Evolutionary conservation across 108 stramenopile species (phyloP).

Genomic region (Epithemia pelagica): DNA sequence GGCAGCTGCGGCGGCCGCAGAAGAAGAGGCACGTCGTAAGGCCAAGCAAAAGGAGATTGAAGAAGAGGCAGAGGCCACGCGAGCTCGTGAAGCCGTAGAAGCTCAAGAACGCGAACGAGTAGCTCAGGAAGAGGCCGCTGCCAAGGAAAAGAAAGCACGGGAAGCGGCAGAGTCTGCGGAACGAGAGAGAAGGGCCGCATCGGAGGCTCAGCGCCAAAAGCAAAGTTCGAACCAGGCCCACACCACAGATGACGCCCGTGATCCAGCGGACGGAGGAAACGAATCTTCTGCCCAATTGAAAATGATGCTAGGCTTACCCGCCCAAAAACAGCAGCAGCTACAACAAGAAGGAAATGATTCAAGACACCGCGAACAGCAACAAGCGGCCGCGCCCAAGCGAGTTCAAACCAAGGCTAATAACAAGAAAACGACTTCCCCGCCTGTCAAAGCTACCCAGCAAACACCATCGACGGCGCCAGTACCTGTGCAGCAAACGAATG

Average conservation of each 20-base stretch:
- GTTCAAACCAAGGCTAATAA: constrained; percentile 6
- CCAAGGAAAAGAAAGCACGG: constrained; percentile 16
- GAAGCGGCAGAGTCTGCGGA: constrained; percentile 11
- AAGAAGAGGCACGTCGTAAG: constrained; percentile 11
- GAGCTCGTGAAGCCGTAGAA: constrained; percentile 7
- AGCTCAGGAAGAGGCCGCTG: constrained; percentile 24
- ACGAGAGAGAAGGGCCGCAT: background rate
- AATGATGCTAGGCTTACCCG: constrained; percentile 80
- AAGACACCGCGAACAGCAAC: background rate
- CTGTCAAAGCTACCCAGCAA: constrained; percentile 26
- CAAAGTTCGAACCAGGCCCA: background rate
- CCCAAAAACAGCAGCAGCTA: constrained; percentile 1
- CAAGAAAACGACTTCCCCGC: constrained; percentile 26
- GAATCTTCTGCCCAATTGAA: constrained; percentile 70
- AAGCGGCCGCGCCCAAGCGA: background rate
- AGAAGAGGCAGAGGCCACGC: constrained; percentile 14
- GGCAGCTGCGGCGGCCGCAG: constrained; percentile 1
- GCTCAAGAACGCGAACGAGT: constrained; percentile 26
- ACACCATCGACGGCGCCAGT: constrained; percentile 1
- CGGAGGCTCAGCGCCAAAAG: background rate
- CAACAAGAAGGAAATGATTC: background rate
- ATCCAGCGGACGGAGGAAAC: constrained; percentile 23
- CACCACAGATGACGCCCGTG: background rate
- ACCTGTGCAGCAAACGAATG: constrained; percentile 11
- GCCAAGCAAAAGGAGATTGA: constrained; percentile 15